A percentile compares a stretch with the other conserved stretches of the same genome.
phyloP scores from a whole-genome alignment of 768 basidiomycete species.

The Lactarius akahatsu region DNA sequence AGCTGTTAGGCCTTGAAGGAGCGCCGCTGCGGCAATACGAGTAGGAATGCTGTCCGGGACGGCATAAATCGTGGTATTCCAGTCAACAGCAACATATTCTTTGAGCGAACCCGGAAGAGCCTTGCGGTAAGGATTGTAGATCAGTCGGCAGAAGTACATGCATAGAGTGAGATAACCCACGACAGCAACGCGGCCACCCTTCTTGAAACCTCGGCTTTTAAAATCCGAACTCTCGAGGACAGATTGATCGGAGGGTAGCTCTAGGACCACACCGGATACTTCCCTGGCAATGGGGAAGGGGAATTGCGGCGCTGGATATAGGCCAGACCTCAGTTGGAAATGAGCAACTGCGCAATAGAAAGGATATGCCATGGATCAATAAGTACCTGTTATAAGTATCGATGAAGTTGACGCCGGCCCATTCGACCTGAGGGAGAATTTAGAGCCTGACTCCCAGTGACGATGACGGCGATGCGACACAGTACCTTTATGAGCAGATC shows the following conservation, averaged over 20 bases:
- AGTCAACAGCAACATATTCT: slow-evolving; percentile 68
- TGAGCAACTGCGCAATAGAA: slow-evolving; percentile 1
- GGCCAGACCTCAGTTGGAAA: slow-evolving; percentile 43
- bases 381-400: slow-evolving; percentile 76
- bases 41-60: slow-evolving; percentile 63
- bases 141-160: not conserved
- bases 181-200: slow-evolving; percentile 73
- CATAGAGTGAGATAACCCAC: slow-evolving; percentile 41
- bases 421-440: slow-evolving; percentile 53
- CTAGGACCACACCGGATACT: slow-evolving; percentile 70
- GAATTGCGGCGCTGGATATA: slow-evolving; percentile 58
- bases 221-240: slow-evolving; percentile 61
- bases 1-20: slow-evolving; percentile 78
- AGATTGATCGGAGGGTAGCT: slow-evolving; percentile 63
- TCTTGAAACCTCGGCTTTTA: slow-evolving; percentile 59
- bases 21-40: slow-evolving; percentile 60
- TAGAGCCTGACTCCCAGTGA: not conserved
- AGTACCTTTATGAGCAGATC: slow-evolving; percentile 56
- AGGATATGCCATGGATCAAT: slow-evolving; percentile 19
- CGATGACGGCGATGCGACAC: not conserved
- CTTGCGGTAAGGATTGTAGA: slow-evolving; percentile 35
- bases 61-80: slow-evolving; percentile 54
- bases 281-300: slow-evolving; percentile 78
- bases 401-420: slow-evolving; percentile 83
- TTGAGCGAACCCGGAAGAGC: slow-evolving; percentile 55